phyloP scores from a whole-genome alignment of 495 filamentous ascomycete genomes.

The Pyronema domesticum region DNA sequence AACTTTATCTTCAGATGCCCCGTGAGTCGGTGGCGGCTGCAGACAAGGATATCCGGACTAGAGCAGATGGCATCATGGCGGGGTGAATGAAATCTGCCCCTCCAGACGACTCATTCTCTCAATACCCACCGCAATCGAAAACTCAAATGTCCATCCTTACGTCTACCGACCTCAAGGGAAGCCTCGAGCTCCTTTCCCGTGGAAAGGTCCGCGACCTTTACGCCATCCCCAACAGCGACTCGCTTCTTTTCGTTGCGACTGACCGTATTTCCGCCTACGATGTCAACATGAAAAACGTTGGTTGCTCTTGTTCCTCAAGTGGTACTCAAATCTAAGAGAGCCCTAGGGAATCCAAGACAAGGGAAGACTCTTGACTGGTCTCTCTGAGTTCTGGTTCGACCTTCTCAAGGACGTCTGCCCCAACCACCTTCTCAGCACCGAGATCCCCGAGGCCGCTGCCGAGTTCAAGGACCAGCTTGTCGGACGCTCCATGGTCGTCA shows the following conservation, averaged over 20 bases:
- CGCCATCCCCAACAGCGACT: conserved; percentile 44
- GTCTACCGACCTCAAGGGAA: conserved; percentile 35
- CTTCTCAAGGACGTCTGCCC: conserved; percentile 49
- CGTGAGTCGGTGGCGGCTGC: too few relatives aligned
- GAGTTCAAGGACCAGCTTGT: conserved; percentile 38
- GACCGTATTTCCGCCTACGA: conserved; percentile 94
- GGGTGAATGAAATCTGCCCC: too few relatives aligned
- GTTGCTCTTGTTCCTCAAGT: background rate
- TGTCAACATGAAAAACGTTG: conserved; percentile 70
- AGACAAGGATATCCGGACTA: too few relatives aligned
- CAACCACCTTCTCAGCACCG: conserved; percentile 49
- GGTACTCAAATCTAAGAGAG: background rate
- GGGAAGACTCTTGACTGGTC: conserved; percentile 65
- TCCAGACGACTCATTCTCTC: background rate
- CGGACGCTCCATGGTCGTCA: conserved; percentile 66
- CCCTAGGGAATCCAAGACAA: conserved; percentile 61
- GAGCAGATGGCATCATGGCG: too few relatives aligned
- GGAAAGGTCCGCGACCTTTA: conserved; percentile 80
- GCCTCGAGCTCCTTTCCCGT: conserved; percentile 38
- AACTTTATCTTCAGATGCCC: too few relatives aligned
- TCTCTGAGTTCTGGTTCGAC: conserved; percentile 73
- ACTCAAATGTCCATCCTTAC: conserved; percentile 27
- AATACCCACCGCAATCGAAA: background rate
- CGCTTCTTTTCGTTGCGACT: conserved; percentile 71
- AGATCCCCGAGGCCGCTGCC: conserved; percentile 34